A percentile compares a stretch with the other conserved stretches of the same genome.
These are phyloP conservation scores for Escovopsis sp. DNA, from an alignment of 2,329 filamentous ascomycete genomes.

Conservation along the genomic window DNA sequence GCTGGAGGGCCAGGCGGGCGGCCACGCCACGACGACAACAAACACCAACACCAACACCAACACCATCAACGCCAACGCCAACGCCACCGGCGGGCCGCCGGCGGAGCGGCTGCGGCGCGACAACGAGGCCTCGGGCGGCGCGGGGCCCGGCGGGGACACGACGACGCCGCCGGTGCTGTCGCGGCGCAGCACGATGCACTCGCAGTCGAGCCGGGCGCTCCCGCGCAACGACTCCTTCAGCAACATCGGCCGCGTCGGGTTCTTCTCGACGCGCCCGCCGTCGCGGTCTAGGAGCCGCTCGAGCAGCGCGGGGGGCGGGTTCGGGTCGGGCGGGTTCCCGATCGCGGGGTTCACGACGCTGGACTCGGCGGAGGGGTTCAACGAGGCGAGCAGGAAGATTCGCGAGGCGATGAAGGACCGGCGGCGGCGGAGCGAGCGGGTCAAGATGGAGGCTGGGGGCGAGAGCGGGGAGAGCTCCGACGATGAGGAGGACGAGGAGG, in stretches of 20 bases:
- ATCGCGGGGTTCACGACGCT: constrained; percentile 55
- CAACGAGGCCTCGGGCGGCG: constrained; percentile 32
- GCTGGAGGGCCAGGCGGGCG: constrained; percentile 12
- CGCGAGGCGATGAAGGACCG: constrained; percentile 63
- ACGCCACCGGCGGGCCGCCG: constrained; percentile 2
- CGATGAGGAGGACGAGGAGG: constrained; percentile 24
- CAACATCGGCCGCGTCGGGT: constrained; percentile 72
- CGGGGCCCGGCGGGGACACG: constrained; percentile 14
- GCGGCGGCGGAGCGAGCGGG: constrained; percentile 37
- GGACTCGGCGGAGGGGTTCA: constrained; percentile 55
- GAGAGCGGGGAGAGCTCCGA: constrained; percentile 19
- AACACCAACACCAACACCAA: no score
- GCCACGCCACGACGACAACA: no score
- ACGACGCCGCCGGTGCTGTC: constrained; percentile 26
- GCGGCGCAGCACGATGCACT: constrained; percentile 32
- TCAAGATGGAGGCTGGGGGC: constrained; percentile 22
- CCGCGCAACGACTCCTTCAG: constrained; percentile 89
- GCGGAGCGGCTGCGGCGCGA: constrained; percentile 24
- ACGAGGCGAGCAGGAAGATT: constrained; percentile 74
- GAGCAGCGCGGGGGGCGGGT: constrained; percentile 49
- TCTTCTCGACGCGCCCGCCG: constrained; percentile 81
- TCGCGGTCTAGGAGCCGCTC: constrained; percentile 62
- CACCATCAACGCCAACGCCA: neutral
- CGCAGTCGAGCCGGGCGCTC: constrained; percentile 35
- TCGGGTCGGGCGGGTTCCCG: constrained; percentile 47